Evolutionary conservation across 1,284 basidiomycete genomes (phyloP).

Genomic region (Neolentinus lepideus): DNA sequence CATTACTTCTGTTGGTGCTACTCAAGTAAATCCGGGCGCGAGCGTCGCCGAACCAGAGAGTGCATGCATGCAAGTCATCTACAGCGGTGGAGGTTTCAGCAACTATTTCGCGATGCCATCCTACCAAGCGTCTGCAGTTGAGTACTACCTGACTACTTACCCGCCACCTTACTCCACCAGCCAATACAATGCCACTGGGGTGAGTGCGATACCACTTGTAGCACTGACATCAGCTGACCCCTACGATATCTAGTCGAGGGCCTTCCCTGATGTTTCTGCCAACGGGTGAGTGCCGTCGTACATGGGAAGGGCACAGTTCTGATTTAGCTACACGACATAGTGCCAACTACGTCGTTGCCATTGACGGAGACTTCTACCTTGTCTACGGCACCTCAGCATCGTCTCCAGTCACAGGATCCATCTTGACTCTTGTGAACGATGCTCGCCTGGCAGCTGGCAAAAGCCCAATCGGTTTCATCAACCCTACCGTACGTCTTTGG

Average conservation of each 20-base stretch:
- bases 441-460: slow-evolving; percentile 20
- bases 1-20: slow-evolving; percentile 50
- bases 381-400: slow-evolving; percentile 21
- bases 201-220: neutral
- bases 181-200: slow-evolving; percentile 11
- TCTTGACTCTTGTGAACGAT: slow-evolving; percentile 29
- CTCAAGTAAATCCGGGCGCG: slow-evolving; percentile 35
- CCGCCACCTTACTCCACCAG: slow-evolving; percentile 7
- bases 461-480: slow-evolving; percentile 14
- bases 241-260: slow-evolving; percentile 17
- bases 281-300: slow-evolving; percentile 16
- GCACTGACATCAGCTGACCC: neutral
- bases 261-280: slow-evolving; percentile 29
- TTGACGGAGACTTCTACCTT: slow-evolving; percentile 16
- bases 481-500: slow-evolving; percentile 20
- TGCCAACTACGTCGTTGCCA: slow-evolving; percentile 18
- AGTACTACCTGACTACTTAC: slow-evolving; percentile 11
- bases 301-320: neutral
- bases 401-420: slow-evolving; percentile 23
- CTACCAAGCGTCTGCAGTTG: slow-evolving; percentile 20
- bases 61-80: slow-evolving; percentile 28
- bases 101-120: slow-evolving; percentile 22
- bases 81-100: slow-evolving; percentile 39
- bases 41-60: slow-evolving; percentile 32
- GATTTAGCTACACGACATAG: slow-evolving; percentile 5